phyloP scores from a whole-genome alignment of 768 basidiomycete genomes.

The Phanerochaete carnosa region DNA sequence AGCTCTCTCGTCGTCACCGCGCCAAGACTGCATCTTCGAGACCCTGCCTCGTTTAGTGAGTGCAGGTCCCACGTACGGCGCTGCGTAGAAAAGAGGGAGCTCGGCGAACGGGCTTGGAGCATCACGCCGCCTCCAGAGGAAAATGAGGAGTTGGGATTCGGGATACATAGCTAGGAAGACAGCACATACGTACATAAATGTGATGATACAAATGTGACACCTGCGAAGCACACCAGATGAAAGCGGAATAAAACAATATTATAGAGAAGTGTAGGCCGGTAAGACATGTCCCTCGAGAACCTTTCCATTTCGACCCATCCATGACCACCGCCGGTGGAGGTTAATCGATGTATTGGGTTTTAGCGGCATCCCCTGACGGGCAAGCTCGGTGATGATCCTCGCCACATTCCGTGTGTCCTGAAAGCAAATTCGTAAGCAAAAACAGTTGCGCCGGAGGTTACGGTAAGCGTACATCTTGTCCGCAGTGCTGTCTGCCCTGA shows the following conservation, averaged over 20 bases:
- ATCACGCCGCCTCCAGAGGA: not conserved
- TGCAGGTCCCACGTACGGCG: not conserved
- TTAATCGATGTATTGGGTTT: constrained; percentile 72
- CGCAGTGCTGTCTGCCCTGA: constrained; percentile 81
- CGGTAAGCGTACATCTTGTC: constrained; percentile 75
- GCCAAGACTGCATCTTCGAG: not conserved
- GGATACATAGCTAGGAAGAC: constrained; percentile 1
- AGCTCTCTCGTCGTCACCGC: not conserved
- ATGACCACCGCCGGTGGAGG: constrained; percentile 67
- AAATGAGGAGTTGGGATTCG: not conserved
- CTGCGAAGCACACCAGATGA: not conserved
- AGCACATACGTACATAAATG: not conserved
- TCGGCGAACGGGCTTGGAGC: not conserved
- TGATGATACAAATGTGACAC: constrained; percentile 2
- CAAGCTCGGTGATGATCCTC: constrained; percentile 78
- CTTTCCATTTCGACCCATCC: constrained; percentile 81
- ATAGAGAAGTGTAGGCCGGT: constrained; percentile 2
- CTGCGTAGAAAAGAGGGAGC: not conserved
- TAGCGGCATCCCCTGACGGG: constrained; percentile 60
- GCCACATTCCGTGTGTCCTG: constrained; percentile 91
- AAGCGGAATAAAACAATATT: not conserved
- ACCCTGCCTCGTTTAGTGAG: not conserved
- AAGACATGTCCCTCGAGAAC: constrained; percentile 46
- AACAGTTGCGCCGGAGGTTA: not conserved
- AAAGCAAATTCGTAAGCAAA: not conserved